phyloP scores from a whole-genome alignment of 106 monocot genomes.

The Acorus calamus region DNA sequence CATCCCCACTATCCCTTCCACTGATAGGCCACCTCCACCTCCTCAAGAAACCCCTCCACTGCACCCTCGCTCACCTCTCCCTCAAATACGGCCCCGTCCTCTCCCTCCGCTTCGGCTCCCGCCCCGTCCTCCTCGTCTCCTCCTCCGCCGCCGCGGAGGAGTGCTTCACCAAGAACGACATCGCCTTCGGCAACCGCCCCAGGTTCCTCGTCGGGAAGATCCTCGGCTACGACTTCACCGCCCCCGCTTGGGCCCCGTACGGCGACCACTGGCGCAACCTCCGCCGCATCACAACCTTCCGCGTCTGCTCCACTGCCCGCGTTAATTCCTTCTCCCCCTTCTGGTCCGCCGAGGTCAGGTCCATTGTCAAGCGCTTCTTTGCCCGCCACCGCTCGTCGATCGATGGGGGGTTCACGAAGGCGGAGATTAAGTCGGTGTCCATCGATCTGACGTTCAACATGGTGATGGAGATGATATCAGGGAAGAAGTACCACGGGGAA shows the following conservation, averaged over 20 bases:
- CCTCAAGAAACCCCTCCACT: conserved; percentile 25
- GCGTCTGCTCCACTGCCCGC: conserved; percentile 13
- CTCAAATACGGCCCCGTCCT: conserved; percentile 6
- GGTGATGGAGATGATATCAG: too few relatives aligned
- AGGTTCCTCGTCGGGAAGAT: conserved; percentile 1
- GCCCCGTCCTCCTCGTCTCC: conserved; percentile 23
- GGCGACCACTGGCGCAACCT: conserved; percentile 28
- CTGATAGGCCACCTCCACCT: conserved; percentile 27
- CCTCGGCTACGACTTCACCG: conserved; percentile 9
- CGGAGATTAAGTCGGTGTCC: too few relatives aligned
- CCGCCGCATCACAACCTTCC: conserved; percentile 15
- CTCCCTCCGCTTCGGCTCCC: conserved; percentile 32
- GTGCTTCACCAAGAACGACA: conserved; percentile 26
- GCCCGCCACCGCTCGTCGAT: too few relatives aligned
- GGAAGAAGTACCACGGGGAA: too few relatives aligned
- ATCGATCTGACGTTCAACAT: too few relatives aligned
- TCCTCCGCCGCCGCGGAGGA: conserved; percentile 23
- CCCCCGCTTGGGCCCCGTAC: conserved; percentile 10
- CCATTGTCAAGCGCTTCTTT: conserved; percentile 5
- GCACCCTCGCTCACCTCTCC: conserved; percentile 11
- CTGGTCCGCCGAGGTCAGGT: conserved; percentile 5
- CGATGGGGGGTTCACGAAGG: too few relatives aligned
- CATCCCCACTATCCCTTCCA: conserved; percentile 7
- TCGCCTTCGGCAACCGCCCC: conserved; percentile 28
- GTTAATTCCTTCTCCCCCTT: conserved; percentile 6